Base-by-base conservation (phyloP, 768 basidiomycete species). In the Lactifluus volemus region DNA sequence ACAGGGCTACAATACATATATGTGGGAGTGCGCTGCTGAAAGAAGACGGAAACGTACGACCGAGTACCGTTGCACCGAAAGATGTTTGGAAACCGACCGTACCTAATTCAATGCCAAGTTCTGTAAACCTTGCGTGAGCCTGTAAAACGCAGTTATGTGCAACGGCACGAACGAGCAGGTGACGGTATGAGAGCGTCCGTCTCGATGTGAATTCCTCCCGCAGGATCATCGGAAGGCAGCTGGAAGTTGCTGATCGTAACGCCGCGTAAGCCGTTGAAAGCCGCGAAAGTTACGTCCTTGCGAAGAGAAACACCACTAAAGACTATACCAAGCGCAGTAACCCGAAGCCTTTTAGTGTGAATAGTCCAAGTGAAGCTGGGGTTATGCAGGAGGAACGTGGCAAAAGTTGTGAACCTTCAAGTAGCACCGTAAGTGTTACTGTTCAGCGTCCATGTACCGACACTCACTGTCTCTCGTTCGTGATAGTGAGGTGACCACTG, bases 231-330 rank as follows among this genome's bases (percentile, higher is more conserved):
- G 32, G 32, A 34, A 2, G 32, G 32, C 32, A 34, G 32, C 9
- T 34, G 32, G 32, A 34, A 34, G 32, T 34, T 34, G 32, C 9
- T 34, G 32, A 89, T 86, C 6, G 81, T 83, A 47, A 88, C 83
- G 6, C 86, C 86, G 8, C 84, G 84, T 7, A 89, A 73, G 34
- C 79, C 79, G 61, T 89, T 84, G 71, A 89, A 89, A 5, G 86
- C 88, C 67, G 82, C 84, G 74, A 88, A 79, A 4, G 81, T 72
- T 42, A 88, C 68, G 1, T 76, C 74, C 71, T 89, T 89, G 50
- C 75, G 78, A 39, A 89, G 75, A 0, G 76, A 73, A 32, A 89
- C 80, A 59, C 80, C 78, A 61, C 87, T 83, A 64, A 89, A 89
- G 63, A 83, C 80, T 11, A 84, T 86, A 15, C 84, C 84, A 1